Evolutionary conservation across 2,329 filamentous ascomycete genomes (phyloP), one percentile per base, ranked within the genome.

Genomic region (Penicillium sp.): DNA sequence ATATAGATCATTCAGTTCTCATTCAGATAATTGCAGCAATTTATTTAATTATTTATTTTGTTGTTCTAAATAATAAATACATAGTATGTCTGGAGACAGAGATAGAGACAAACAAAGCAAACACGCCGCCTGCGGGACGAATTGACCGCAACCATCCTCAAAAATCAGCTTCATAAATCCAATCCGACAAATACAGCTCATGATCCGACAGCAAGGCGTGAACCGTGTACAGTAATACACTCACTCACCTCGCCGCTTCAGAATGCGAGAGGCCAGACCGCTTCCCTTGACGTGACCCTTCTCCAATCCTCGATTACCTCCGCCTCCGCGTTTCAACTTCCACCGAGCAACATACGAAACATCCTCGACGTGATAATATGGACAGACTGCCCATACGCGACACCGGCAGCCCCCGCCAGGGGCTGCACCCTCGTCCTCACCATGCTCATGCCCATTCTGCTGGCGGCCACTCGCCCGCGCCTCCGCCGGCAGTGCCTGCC

Each of bases 91-190:
- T n/a, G n/a, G n/a, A n/a, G n/a, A n/a, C n/a, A n/a, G n/a, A n/a
- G n/a, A n/a, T n/a, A n/a, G 38, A 57, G 40, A 51, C 64, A 64
- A 63, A 65, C 61, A 63, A 53, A 53, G 61, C 61, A 65, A 65
- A 64, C 51, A 53, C 43, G 30, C 49, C 49, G 20, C 43, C 42
- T 52, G 49, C 51, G 35, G 51, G 42, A 53, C n/a, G 16, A 38
- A 38, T 30, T 53, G 20, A 16, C 28, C 50, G 40, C 26, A 30
- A 30, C 5, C 5, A 38, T 11, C n/a, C n/a, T n/a, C n/a, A n/a
- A n/a, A n/a, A n/a, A n/a, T n/a, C n/a, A 38, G 33, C 33, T 38
- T 38, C 33, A 14, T 38, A 38, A 38, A 14, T 38, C 28, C 28
- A 6, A 6, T 33, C 28, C 28, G 28, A 33, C 12, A n/a, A n/a